phyloP scores from a whole-genome alignment of 192 early-diverging fungal genomes.

The Radiomyces spectabilis region DNA sequence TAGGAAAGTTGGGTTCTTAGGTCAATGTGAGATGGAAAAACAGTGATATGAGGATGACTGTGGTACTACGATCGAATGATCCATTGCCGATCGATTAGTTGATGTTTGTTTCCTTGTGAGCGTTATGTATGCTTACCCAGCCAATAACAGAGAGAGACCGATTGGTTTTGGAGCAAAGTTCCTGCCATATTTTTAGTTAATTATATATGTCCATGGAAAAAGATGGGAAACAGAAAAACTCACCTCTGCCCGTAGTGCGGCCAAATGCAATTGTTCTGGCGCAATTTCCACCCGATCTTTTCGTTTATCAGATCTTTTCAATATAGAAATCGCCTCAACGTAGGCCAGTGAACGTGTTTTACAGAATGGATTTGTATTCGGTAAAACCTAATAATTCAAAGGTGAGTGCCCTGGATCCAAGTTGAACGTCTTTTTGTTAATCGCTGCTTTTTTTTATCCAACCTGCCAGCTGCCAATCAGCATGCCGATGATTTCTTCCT shows the following conservation, averaged over 20 bases:
- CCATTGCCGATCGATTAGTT: neutral
- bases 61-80: slow-evolving; percentile 34
- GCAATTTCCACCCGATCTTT: slow-evolving; percentile 47
- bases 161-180: slow-evolving; percentile 2
- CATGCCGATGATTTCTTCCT: slow-evolving; percentile 52
- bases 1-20: slow-evolving; percentile 39
- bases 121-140: no score
- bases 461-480: slow-evolving; percentile 47
- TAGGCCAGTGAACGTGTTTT: slow-evolving; percentile 25
- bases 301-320: slow-evolving; percentile 42
- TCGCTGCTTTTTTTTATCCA: slow-evolving; percentile 2
- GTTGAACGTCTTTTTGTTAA: neutral
- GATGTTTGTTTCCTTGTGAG: neutral
- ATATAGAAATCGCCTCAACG: slow-evolving; percentile 33
- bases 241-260: slow-evolving; percentile 41
- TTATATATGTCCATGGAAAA: neutral
- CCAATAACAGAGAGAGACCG: slow-evolving; percentile 37
- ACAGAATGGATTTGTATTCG: slow-evolving; percentile 6
- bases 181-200: neutral
- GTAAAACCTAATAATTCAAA: no score
- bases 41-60: slow-evolving; percentile 48
- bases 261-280: slow-evolving; percentile 40
- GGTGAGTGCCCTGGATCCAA: no score
- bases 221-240: neutral
- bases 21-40: slow-evolving; percentile 46